Percentiles rank a stretch among this genome's conserved stretches.
These are phyloP conservation scores for Syzygium grande DNA, from an alignment of 345 rosid species.

Conservation along the genomic window DNA sequence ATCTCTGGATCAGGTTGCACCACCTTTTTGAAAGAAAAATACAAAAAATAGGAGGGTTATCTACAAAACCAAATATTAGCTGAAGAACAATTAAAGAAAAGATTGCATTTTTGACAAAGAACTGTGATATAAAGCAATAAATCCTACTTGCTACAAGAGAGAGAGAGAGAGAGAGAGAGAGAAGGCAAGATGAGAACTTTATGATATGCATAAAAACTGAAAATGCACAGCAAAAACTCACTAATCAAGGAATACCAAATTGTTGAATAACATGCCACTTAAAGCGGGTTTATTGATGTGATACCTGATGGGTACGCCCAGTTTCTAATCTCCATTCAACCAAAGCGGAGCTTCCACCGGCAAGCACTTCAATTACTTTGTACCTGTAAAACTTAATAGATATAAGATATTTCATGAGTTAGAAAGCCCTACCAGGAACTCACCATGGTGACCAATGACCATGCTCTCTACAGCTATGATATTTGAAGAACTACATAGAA, in stretches of 20 bases:
- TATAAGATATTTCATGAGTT: neutral
- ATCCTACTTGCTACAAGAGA: neutral
- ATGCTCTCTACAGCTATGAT: neutral
- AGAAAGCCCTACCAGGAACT: neutral
- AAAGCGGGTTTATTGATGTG: neutral
- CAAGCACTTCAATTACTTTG: constrained; percentile 73
- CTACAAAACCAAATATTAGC: neutral
- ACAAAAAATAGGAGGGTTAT: neutral
- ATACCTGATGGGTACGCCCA: constrained; percentile 99
- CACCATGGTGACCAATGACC: neutral
- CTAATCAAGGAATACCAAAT: neutral
- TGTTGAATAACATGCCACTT: neutral
- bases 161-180: neutral
- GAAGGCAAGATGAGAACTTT: neutral
- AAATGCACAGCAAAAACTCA: neutral
- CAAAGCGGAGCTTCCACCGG: constrained; percentile 69
- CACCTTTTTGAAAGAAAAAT: neutral
- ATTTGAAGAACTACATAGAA: neutral
- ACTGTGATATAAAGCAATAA: neutral
- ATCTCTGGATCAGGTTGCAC: neutral
- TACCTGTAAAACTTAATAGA: constrained; percentile 40
- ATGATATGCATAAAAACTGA: neutral
- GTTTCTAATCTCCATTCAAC: constrained; percentile 98
- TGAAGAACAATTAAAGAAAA: neutral
- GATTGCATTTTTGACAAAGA: neutral